Evolutionary conservation across 2,329 filamentous ascomycete genomes (phyloP).

Genomic region (Fusarium robinianum): DNA sequence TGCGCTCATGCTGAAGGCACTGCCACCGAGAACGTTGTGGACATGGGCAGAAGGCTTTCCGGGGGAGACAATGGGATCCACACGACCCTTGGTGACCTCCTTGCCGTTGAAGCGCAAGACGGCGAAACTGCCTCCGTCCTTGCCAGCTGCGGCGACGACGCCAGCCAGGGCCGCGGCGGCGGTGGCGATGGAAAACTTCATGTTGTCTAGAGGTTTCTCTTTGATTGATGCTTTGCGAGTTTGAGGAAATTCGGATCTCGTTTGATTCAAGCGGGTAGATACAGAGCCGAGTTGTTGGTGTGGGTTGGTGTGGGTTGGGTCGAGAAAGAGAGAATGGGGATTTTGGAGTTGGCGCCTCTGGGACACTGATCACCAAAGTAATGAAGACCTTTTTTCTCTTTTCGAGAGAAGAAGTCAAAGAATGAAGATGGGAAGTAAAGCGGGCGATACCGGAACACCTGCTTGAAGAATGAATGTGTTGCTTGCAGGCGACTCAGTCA

Average conservation of each 20-base stretch:
- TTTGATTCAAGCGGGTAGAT: constrained; percentile 8
- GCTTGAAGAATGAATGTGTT: constrained; percentile 35
- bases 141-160: constrained; percentile 45
- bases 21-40: constrained; percentile 73
- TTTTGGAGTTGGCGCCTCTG: constrained; percentile 27
- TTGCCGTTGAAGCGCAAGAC: constrained; percentile 73
- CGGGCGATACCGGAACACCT: constrained; percentile 45
- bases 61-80: constrained; percentile 71
- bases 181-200: constrained; percentile 43
- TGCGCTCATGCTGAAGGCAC: constrained; percentile 66
- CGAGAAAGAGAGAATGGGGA: constrained; percentile 10
- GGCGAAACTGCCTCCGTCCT: constrained; percentile 61
- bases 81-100: constrained; percentile 62
- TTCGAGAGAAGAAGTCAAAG: constrained; percentile 19
- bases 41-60: constrained; percentile 64
- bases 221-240: not conserved
- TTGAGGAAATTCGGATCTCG: not conserved
- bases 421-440: constrained; percentile 14
- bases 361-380: constrained; percentile 32
- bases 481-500: constrained; percentile 27
- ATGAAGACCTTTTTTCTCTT: constrained; percentile 23
- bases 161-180: constrained; percentile 47
- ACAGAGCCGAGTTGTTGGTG: not conserved
- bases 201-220: constrained; percentile 29
- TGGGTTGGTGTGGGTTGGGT: not conserved